Base-by-base conservation (phyloP, 306 rosid genomes). In the Vicia villosa region DNA sequence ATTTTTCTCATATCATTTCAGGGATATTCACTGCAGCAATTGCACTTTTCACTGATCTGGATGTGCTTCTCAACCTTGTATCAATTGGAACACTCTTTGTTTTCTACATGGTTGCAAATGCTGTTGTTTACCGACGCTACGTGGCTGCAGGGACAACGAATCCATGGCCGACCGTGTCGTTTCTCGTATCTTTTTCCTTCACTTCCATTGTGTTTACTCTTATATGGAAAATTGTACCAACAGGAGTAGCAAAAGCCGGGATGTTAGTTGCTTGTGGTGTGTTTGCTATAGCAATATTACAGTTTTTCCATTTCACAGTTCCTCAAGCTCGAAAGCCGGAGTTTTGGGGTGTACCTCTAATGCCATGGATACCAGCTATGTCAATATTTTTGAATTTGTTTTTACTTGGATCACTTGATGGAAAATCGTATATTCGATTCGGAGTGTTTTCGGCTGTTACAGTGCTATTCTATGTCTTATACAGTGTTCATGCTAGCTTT, bases 91-190 rank as follows among this genome's bases (percentile, higher is more conserved):
- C 98, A 5, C 97, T 93, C 28, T 88, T 90, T 49, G 98, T 93
- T n/a, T 93, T 90, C 58, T 93, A 88, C 90, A 90, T 93, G 98
- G 98, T 93, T 68, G 94, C 96, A 38, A 93, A 88, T 46, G 98
- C 97, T 5, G 94, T 90, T 69, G 80, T 93, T 30, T 93, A 83
- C 50, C 79, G 97, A 65, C 96, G 98, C 1, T 93, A 93, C 34
- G 96, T 90, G 12, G 80, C 34, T 1, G 68, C 75, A 17, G 96
- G 96, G 69, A 85, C 83, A 36, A 93, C 91, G 0, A 87, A 88
- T 74, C 96, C 96, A 21, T 75, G 94, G 79, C 96, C 98, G n/a
- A 93, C 98, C 7, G 14, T 93, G 65, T 90, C 96, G 12, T 93
- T 85, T 83, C 89, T 93, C 19, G 78, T 85, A 82, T 73, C 94